Conservation (phyloP, 371 early-diverging fungal species). For the Circinella minor region DNA sequence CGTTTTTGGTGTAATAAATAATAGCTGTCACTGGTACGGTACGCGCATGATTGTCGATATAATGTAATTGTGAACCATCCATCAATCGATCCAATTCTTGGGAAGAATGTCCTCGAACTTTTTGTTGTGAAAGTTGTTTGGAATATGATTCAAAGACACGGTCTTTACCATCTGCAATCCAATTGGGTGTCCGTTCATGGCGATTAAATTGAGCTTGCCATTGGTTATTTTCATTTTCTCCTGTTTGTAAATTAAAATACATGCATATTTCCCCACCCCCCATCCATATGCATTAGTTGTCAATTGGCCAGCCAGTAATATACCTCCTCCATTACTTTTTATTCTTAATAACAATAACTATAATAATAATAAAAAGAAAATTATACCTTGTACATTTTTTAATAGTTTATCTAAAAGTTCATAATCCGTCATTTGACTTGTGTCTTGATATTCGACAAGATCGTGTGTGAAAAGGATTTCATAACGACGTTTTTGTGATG, state of each 20-base stretch:
- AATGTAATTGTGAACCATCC: slow-evolving; percentile 9
- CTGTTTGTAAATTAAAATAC: neutral
- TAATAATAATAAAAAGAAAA: no score
- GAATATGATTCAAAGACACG: slow-evolving; percentile 1
- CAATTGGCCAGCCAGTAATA: neutral
- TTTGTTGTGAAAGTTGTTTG: slow-evolving; percentile 13
- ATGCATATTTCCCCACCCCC: no score
- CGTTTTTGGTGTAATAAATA: slow-evolving; percentile 37
- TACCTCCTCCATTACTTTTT: neutral
- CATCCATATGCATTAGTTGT: no score
- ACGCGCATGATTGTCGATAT: slow-evolving; percentile 13
- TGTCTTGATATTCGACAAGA: slow-evolving; percentile 30
- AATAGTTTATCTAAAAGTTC: slow-evolving; percentile 29
- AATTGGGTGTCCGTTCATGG: slow-evolving; percentile 23
- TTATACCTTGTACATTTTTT: slow-evolving; percentile 26
- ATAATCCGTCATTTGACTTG: slow-evolving; percentile 38
- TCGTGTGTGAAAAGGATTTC: slow-evolving; percentile 19
- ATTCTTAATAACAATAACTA: no score
- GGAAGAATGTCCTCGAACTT: slow-evolving; percentile 26
- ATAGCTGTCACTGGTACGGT: slow-evolving; percentile 57
- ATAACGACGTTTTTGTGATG: slow-evolving; percentile 1
- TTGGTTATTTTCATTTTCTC: neutral
- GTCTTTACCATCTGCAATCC: slow-evolving; percentile 18
- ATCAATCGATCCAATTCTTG: slow-evolving; percentile 28
- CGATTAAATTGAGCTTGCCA: slow-evolving; percentile 22